Base-by-base conservation (phyloP, 441 rosid genomes). In the Mallotus repandus region DNA sequence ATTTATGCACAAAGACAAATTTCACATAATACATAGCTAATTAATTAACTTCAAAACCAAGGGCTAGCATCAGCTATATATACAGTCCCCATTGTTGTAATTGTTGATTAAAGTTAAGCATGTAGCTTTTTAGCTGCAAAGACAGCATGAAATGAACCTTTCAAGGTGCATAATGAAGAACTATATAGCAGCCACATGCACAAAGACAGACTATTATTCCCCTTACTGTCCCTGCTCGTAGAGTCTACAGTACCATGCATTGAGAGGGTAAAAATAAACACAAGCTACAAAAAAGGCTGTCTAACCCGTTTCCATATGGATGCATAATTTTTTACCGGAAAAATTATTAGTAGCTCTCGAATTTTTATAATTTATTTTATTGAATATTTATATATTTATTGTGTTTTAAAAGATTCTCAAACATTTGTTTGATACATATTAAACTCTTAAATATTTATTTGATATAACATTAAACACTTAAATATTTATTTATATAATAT, bases 191-290 rank as follows among this genome's bases (percentile, higher is more conserved):
- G 32, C 60, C 67, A 71, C 74, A 29, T 48, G 67, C 58, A 45
- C 9, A 38, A 2, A 67, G 4, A 25, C 35, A 65, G 58, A 56
- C 49, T 70, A 60, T 48, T 49, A 32, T 60, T 32, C 63, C 73
- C 54, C 29, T 21, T 16, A n/a, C 21, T 10, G n/a, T 59, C 46
- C 48, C 46, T 1, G 9, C 22, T 59, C 53, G 74, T 63, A 68
- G 68, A 63, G 53, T 55, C 74, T 69, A 69, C 78, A 75, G 78
- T 75, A 46, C 41, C 78, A 75, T 75, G 78, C 78, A 75, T 63
- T 46, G 3, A 54, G 11, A 62, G 16, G 25, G 35, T 11, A 59
- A 41, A 38, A 59, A 48, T 18, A 46, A 21, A n/a, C 5, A 46
- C 1, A n/a, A 19, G 29, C 35, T 1, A n/a, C 19, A 45, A 18